Evolutionary conservation across 257 asterid genomes (phyloP).

Genomic region (Rehmannia glutinosa): DNA sequence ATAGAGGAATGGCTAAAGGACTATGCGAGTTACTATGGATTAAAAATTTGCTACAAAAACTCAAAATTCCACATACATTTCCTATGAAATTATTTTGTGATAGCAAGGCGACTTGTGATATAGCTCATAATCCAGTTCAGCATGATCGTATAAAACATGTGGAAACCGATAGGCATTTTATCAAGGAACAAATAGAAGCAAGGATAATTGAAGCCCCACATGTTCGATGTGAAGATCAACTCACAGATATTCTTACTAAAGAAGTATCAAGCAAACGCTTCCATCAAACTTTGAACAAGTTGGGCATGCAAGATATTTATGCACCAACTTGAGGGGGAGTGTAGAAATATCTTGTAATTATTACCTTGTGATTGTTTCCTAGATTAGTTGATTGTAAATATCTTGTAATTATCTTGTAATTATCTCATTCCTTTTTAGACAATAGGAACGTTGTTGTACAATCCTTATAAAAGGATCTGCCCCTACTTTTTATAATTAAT

Average conservation of each 20-base stretch:
- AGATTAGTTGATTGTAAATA: no score
- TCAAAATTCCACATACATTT: no score
- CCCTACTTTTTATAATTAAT: no score
- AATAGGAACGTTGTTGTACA: no score
- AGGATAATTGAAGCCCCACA: background rate
- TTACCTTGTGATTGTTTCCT: no score
- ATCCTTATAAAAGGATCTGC: no score
- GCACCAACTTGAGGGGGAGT: no score
- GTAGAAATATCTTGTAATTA: no score
- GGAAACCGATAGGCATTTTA: background rate
- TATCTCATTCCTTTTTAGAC: no score
- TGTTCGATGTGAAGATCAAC: background rate
- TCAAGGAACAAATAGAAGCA: background rate
- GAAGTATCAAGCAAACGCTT: background rate
- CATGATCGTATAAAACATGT: background rate
- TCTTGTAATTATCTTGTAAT: no score
- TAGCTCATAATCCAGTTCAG: background rate
- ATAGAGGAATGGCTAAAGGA: background rate
- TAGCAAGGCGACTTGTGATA: background rate
- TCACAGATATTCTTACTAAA: background rate
- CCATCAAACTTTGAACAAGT: background rate
- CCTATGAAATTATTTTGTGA: background rate
- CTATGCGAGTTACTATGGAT: background rate
- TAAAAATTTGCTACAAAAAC: background rate
- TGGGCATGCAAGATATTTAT: background rate